A percentile compares a stretch with the other conserved stretches of the same genome.
These are phyloP conservation scores for Peronospora belbahrii DNA, from an alignment of 352 stramenopile genomes.

Conservation along the genomic window DNA sequence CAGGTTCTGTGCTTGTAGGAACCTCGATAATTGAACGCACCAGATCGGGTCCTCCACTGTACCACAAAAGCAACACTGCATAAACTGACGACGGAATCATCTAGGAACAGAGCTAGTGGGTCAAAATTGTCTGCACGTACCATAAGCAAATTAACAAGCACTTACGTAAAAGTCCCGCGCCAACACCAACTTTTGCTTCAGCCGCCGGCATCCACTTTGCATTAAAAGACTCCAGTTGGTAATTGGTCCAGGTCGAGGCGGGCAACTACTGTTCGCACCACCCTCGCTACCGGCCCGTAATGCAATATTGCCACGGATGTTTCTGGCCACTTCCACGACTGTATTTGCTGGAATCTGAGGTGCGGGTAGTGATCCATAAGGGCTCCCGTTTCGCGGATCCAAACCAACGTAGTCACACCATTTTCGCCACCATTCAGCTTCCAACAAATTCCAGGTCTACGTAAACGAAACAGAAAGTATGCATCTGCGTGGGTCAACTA, in stretches of 20 bases:
- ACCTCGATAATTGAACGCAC: conserved; percentile 45
- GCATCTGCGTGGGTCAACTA: conserved; percentile 24
- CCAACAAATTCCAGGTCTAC: conserved; percentile 72
- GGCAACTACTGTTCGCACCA: conserved; percentile 10
- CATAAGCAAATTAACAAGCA: background rate
- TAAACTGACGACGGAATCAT: conserved; percentile 64
- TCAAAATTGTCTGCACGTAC: background rate
- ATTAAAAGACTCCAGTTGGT: conserved; percentile 75
- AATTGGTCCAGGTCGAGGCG: conserved; percentile 55
- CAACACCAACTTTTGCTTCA: conserved; percentile 71
- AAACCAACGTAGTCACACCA: conserved; percentile 74
- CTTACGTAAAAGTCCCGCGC: conserved; percentile 73
- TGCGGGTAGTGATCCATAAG: conserved; percentile 44
- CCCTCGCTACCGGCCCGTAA: conserved; percentile 15
- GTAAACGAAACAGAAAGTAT: conserved; percentile 6
- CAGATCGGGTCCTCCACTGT: conserved; percentile 67
- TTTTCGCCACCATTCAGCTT: conserved; percentile 66
- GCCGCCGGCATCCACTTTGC: conserved; percentile 57
- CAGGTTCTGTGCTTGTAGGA: conserved; percentile 15
- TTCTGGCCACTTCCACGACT: conserved; percentile 23
- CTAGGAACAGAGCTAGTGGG: conserved; percentile 25
- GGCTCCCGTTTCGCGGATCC: conserved; percentile 54
- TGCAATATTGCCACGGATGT: conserved; percentile 26
- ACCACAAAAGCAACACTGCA: conserved; percentile 63
- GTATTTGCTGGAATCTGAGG: conserved; percentile 40